These are phyloP conservation scores for Thermothielavioides terrestris DNA, from an alignment of 495 filamentous ascomycete genomes.

Conservation along the genomic window DNA sequence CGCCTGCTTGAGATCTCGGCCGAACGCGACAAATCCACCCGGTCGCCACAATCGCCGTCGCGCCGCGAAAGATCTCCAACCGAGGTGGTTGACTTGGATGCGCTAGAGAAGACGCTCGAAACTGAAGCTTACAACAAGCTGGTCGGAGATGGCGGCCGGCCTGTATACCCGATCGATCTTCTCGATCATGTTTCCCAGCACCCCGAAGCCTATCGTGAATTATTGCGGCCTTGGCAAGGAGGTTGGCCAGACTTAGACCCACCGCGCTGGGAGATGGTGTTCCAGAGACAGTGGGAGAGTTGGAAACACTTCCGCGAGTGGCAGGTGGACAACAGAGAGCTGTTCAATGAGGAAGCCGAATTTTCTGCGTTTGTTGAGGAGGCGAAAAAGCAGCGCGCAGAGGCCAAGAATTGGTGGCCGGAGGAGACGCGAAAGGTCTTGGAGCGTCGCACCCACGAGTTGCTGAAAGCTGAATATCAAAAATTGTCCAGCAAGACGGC, in stretches of 20 bases:
- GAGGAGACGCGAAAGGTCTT: background rate
- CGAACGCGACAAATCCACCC: background rate
- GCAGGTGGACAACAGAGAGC: slow-evolving; percentile 12
- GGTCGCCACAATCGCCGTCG: background rate
- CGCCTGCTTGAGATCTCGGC: slow-evolving; percentile 1
- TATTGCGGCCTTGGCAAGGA: slow-evolving; percentile 5
- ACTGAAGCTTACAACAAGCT: background rate
- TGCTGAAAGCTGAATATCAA: slow-evolving; percentile 3
- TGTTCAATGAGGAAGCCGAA: background rate
- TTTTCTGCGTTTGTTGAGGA: slow-evolving; percentile 10
- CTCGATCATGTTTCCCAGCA: background rate
- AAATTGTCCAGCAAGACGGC: background rate
- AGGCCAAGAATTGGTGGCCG: background rate
- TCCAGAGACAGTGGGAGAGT: background rate
- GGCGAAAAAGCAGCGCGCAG: background rate
- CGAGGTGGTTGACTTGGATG: background rate
- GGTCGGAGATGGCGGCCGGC: background rate
- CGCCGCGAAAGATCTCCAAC: background rate
- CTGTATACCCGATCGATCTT: background rate
- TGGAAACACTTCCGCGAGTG: slow-evolving; percentile 16
- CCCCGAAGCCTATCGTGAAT: background rate
- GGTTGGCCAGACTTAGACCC: background rate
- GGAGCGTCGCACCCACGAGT: too few relatives aligned
- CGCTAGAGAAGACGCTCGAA: background rate
- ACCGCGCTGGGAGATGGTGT: slow-evolving; percentile 4